These are phyloP conservation scores for Pulveroboletus sp. DNA, from an alignment of 768 basidiomycete species.

Conservation along the genomic window DNA sequence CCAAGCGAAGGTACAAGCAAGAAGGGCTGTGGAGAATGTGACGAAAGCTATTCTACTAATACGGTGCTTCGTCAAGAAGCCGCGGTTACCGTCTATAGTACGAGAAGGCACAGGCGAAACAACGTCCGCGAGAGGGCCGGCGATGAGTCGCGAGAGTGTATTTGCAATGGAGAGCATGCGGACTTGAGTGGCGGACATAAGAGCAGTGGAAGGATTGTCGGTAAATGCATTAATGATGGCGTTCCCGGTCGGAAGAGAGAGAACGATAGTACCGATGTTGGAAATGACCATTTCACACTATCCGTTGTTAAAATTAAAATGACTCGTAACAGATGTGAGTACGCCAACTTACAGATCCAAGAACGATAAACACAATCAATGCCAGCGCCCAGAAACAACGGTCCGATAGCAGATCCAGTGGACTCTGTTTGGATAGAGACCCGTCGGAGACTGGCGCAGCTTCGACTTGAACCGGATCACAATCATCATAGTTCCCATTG, in stretches of 20 bases:
- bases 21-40: constrained; percentile 43
- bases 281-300: constrained; percentile 83
- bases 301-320: background rate
- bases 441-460: constrained; percentile 27
- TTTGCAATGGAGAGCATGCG: constrained; percentile 68
- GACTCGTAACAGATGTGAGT: background rate
- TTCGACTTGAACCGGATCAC: constrained; percentile 15
- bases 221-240: constrained; percentile 5
- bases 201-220: constrained; percentile 26
- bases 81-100: constrained; percentile 29
- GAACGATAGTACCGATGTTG: constrained; percentile 74
- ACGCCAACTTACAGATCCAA: constrained; percentile 61
- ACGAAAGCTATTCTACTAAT: constrained; percentile 67
- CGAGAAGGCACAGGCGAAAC: constrained; percentile 60
- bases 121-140: constrained; percentile 71
- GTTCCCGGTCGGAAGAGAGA: constrained; percentile 50
- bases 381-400: constrained; percentile 64
- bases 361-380: constrained; percentile 46
- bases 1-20: constrained; percentile 55
- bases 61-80: constrained; percentile 41
- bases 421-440: constrained; percentile 17
- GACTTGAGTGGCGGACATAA: constrained; percentile 61
- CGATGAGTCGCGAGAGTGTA: constrained; percentile 63
- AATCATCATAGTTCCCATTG: constrained; percentile 10
- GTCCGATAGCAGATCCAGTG: constrained; percentile 49